phyloP scores from a whole-genome alignment of 164 flowering plant genomes.

The Annona cherimola region DNA sequence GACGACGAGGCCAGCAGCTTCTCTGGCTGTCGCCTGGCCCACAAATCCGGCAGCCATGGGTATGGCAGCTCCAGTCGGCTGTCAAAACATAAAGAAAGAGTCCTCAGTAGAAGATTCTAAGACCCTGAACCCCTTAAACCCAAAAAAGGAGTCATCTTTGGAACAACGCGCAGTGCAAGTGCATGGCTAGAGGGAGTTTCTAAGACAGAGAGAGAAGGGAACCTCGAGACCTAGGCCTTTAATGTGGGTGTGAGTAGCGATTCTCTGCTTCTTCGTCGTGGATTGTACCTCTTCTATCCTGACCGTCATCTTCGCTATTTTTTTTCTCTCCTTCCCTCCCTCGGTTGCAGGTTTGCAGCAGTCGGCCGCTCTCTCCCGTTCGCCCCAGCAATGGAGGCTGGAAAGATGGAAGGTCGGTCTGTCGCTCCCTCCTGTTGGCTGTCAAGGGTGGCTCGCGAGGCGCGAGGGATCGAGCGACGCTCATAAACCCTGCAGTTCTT shows the following conservation, averaged over 20 bases:
- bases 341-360: not conserved
- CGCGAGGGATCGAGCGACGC: no score
- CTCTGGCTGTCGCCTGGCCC: slow-evolving; percentile 83
- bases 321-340: slow-evolving; percentile 12
- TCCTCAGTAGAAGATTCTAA: not conserved
- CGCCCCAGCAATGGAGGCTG: no score
- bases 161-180: not conserved
- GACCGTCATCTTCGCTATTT: slow-evolving; percentile 28
- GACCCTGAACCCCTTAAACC: slow-evolving; percentile 6
- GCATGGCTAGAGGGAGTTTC: not conserved
- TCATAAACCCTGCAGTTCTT: no score
- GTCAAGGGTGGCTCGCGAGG: no score
- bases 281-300: slow-evolving; percentile 91
- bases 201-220: slow-evolving; percentile 4
- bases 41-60: slow-evolving; percentile 91
- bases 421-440: no score
- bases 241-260: slow-evolving; percentile 95
- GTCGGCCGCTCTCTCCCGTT: no score
- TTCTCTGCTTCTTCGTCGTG: slow-evolving; percentile 78
- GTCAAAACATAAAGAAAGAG: slow-evolving; percentile 7
- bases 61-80: slow-evolving; percentile 72
- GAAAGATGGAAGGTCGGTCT: no score
- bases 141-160: not conserved
- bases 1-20: slow-evolving; percentile 91
- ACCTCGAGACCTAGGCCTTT: slow-evolving; percentile 98